Evolutionary conservation across 176 grass and related monocot genomes (phyloP).

Genomic region (Poa annua): DNA sequence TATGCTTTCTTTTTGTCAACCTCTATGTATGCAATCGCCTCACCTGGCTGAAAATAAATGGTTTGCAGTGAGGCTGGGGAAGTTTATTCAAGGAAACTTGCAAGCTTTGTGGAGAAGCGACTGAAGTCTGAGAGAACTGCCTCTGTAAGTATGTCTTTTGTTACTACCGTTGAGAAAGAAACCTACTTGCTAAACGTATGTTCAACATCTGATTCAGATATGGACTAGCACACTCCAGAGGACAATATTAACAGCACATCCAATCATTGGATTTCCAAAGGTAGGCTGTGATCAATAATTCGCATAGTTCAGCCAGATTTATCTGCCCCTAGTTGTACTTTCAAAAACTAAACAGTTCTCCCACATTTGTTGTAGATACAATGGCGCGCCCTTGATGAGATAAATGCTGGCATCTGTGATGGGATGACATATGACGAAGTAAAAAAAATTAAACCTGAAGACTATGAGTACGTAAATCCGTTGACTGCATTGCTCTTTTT

Average conservation of each 20-base stretch:
- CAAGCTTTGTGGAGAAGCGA: constrained; percentile 93
- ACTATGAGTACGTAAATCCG: constrained; percentile 78
- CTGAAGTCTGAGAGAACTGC: constrained; percentile 90
- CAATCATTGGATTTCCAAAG: constrained; percentile 98
- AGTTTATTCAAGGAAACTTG: constrained; percentile 92
- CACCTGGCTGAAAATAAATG: constrained; percentile 42
- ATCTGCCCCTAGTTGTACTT: constrained; percentile 14
- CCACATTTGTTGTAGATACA: constrained; percentile 75
- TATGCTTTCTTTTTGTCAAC: background rate
- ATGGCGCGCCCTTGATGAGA: constrained; percentile 99
- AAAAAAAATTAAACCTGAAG: constrained; percentile 92
- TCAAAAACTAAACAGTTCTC: constrained; percentile 37
- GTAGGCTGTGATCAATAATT: constrained; percentile 49
- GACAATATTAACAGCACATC: constrained; percentile 84
- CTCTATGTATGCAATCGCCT: background rate
- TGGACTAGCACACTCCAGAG: constrained; percentile 99
- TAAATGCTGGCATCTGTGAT: constrained; percentile 90
- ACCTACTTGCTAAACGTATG: constrained; percentile 18
- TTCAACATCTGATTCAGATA: constrained; percentile 59
- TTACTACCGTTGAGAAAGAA: constrained; percentile 21
- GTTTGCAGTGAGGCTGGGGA: constrained; percentile 70
- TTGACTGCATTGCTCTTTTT: background rate
- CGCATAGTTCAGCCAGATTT: constrained; percentile 30
- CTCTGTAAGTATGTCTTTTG: constrained; percentile 70
- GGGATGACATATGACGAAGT: constrained; percentile 99